A percentile compares a stretch with the other conserved stretches of the same genome.
phyloP scores from a whole-genome alignment of 352 stramenopile species.

The Globisporangium yorkense region DNA sequence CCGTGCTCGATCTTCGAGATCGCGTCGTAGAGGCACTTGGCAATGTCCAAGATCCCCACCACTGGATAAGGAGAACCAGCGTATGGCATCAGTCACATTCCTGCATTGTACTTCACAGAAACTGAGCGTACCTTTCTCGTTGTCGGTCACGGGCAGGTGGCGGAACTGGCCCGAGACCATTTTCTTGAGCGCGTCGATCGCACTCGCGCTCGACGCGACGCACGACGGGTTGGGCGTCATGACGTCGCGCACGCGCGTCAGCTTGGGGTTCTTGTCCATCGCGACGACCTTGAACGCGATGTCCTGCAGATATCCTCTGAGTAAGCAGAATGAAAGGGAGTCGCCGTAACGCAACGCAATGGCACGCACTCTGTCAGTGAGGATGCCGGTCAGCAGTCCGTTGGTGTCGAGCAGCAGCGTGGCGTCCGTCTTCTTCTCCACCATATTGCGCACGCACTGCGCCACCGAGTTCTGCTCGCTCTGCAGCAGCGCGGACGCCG shows the following conservation, averaged over 20 bases:
- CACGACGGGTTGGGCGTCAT: constrained; percentile 96
- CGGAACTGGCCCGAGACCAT: constrained; percentile 97
- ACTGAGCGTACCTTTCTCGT: constrained; percentile 57
- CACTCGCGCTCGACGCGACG: constrained; percentile 88
- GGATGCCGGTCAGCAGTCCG: constrained; percentile 91
- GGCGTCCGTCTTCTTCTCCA: constrained; percentile 89
- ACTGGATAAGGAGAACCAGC: constrained; percentile 33
- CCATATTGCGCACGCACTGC: constrained; percentile 81
- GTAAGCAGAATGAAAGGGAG: background rate
- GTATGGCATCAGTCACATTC: background rate
- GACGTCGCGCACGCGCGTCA: constrained; percentile 80
- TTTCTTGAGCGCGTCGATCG: constrained; percentile 94
- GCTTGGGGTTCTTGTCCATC: constrained; percentile 69
- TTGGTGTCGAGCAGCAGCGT: constrained; percentile 87
- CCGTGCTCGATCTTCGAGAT: constrained; percentile 95
- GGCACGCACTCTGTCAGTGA: constrained; percentile 86
- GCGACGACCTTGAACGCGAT: constrained; percentile 92
- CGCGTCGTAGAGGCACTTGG: constrained; percentile 97
- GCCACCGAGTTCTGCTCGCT: constrained; percentile 63
- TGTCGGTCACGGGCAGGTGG: constrained; percentile 93
- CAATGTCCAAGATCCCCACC: constrained; percentile 96
- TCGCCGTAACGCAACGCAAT: background rate
- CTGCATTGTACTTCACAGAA: too few relatives aligned
- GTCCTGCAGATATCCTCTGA: constrained; percentile 47
- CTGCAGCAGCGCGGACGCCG: constrained; percentile 65